Conservation (phyloP, 306 rosid genomes). For the Quercus aquifolioides region DNA sequence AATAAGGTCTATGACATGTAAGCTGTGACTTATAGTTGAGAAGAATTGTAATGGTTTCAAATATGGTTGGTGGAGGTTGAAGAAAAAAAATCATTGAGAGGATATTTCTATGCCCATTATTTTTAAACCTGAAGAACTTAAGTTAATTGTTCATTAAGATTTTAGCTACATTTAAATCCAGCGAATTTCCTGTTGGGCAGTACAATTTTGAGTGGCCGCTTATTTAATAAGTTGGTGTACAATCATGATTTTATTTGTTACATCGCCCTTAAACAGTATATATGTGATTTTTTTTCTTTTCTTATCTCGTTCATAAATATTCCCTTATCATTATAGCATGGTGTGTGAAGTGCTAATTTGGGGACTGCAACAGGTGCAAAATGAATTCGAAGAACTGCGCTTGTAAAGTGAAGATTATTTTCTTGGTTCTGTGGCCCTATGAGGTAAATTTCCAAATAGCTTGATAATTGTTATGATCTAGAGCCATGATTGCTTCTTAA, state of each 20-base stretch:
- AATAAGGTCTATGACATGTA: background rate
- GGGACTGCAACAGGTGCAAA: slow-evolving; percentile 30
- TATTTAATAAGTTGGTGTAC: too few relatives aligned
- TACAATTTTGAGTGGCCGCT: too few relatives aligned
- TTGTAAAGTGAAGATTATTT: background rate
- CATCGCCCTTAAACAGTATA: background rate
- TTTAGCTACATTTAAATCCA: background rate
- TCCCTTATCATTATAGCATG: background rate
- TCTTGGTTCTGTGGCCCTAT: too few relatives aligned
- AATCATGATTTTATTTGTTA: background rate
- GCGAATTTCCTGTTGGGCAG: too few relatives aligned
- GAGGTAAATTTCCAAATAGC: background rate
- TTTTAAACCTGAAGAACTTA: background rate
- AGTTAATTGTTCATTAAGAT: background rate
- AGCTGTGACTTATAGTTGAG: background rate
- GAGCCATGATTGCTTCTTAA: background rate
- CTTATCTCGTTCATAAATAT: background rate
- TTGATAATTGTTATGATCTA: background rate
- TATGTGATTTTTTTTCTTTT: background rate
- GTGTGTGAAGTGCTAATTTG: slow-evolving; percentile 14
- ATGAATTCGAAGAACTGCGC: slow-evolving; percentile 12
- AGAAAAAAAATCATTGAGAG: background rate
- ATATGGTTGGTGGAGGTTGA: background rate
- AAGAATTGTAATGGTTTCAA: background rate
- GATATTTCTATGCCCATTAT: background rate